Conservation (phyloP, 169 alveolate genomes). For the Theileria orientalis region DNA sequence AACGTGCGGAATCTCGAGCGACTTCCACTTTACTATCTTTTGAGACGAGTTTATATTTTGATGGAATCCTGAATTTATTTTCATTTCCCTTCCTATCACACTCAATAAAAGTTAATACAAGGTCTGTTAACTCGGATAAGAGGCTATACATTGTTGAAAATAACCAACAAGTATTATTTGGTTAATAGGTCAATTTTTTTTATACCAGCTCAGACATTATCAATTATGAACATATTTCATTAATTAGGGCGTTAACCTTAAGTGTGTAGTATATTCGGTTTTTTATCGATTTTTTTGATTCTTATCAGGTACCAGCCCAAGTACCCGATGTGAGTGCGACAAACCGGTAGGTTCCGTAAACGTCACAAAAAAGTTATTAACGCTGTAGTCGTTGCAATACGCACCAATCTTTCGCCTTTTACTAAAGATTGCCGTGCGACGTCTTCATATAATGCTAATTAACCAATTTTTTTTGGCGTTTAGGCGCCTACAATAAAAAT, state of each 20-base stretch:
- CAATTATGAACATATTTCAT: too few species aligned
- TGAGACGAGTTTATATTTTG: not conserved
- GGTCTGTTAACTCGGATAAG: not conserved
- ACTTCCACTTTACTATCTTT: not conserved
- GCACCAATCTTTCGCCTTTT: slow-evolving; percentile 97
- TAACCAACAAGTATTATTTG: too few species aligned
- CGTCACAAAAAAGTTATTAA: not conserved
- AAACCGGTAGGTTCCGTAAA: not conserved
- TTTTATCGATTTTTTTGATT: too few species aligned
- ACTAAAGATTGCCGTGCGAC: slow-evolving; percentile 97
- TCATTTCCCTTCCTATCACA: not conserved
- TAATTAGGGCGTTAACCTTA: too few species aligned
- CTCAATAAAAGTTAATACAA: not conserved
- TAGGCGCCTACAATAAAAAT: slow-evolving; percentile 28
- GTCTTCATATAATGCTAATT: slow-evolving; percentile 72
- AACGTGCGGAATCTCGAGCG: not conserved
- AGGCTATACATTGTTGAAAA: not conserved
- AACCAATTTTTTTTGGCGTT: slow-evolving; percentile 68
- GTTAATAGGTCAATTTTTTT: too few species aligned
- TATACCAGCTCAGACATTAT: too few species aligned
- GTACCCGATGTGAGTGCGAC: slow-evolving; percentile 46
- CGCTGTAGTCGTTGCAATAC: slow-evolving; percentile 74
- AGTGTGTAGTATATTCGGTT: too few species aligned
- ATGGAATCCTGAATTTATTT: slow-evolving; percentile 4
- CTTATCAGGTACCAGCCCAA: not conserved